Conservation (phyloP, 1,139 yeast genomes). For the Candida pseudoviswanathii region DNA sequence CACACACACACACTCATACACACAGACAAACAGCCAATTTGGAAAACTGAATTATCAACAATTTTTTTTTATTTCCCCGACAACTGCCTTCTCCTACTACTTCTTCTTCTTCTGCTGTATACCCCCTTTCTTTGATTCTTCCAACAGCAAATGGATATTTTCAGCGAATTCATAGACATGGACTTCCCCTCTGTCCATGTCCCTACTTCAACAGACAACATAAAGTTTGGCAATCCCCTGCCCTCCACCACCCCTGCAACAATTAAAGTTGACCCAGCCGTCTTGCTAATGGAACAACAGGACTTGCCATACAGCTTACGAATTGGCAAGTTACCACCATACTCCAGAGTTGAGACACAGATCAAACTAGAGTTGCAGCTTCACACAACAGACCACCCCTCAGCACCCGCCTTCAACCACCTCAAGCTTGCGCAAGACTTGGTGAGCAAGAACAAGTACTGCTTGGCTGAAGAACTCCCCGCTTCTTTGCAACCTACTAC, state of each 20-base stretch:
- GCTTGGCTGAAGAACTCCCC: slow-evolving; percentile 52
- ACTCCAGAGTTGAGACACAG: slow-evolving; percentile 94
- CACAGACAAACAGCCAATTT: not conserved
- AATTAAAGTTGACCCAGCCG: slow-evolving; percentile 33
- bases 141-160: not conserved
- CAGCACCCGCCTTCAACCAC: slow-evolving; percentile 3
- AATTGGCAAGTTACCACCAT: slow-evolving; percentile 67
- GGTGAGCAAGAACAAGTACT: slow-evolving; percentile 82
- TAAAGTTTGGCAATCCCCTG: slow-evolving; percentile 53
- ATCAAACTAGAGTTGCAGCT: slow-evolving; percentile 71
- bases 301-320: slow-evolving; percentile 60
- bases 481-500: slow-evolving; percentile 50
- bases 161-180: slow-evolving; percentile 2
- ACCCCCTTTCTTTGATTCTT: not conserved
- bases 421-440: slow-evolving; percentile 79
- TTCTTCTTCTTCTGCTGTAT: not conserved
- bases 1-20: not conserved
- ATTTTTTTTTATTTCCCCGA: no score
- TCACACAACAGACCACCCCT: slow-evolving; percentile 21
- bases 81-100: not conserved
- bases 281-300: slow-evolving; percentile 40
- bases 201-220: not conserved
- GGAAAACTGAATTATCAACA: no score
- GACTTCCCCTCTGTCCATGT: slow-evolving; percentile 3
- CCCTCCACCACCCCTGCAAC: slow-evolving; percentile 43